These are phyloP conservation scores for Capronia epimyces DNA, from an alignment of 2,329 filamentous ascomycete genomes.

Conservation along the genomic window DNA sequence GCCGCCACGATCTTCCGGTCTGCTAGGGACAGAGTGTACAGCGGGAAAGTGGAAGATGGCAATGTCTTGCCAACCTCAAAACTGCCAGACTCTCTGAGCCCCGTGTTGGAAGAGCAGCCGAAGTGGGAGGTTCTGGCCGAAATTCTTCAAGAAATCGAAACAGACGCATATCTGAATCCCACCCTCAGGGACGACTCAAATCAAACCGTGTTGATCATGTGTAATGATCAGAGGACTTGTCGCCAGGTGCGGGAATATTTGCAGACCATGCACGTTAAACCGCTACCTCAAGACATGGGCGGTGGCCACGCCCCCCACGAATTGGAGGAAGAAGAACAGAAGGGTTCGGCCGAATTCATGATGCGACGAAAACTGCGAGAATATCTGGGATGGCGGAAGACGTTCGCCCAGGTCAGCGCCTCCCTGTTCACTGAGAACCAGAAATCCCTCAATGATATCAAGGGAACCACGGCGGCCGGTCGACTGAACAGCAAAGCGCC, in stretches of 20 bases:
- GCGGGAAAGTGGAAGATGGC: slow-evolving; percentile 61
- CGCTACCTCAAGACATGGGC: slow-evolving; percentile 40
- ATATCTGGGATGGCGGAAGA: slow-evolving; percentile 85
- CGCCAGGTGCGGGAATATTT: slow-evolving; percentile 86
- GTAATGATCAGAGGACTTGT: slow-evolving; percentile 77
- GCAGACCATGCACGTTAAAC: slow-evolving; percentile 76
- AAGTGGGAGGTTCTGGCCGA: slow-evolving; percentile 91
- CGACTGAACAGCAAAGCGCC: slow-evolving; percentile 52
- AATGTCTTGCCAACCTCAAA: slow-evolving; percentile 45
- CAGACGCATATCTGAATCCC: slow-evolving; percentile 80
- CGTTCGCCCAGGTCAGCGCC: slow-evolving; percentile 77
- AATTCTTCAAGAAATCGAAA: slow-evolving; percentile 86
- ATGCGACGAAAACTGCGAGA: slow-evolving; percentile 80
- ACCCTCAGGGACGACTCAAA: slow-evolving; percentile 73
- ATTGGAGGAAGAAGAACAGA: slow-evolving; percentile 50
- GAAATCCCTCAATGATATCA: slow-evolving; percentile 63
- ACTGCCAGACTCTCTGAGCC: slow-evolving; percentile 60
- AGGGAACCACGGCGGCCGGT: slow-evolving; percentile 44
- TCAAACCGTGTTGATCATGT: slow-evolving; percentile 94
- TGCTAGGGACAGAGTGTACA: slow-evolving; percentile 81
- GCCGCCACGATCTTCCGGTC: slow-evolving; percentile 91
- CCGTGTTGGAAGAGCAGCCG: slow-evolving; percentile 86
- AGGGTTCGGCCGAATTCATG: slow-evolving; percentile 75
- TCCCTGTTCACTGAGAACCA: slow-evolving; percentile 75
- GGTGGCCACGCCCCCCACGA: slow-evolving; percentile 33